Conservation (phyloP, 108 stramenopile species). For the Heterococcus sp. region DNA sequence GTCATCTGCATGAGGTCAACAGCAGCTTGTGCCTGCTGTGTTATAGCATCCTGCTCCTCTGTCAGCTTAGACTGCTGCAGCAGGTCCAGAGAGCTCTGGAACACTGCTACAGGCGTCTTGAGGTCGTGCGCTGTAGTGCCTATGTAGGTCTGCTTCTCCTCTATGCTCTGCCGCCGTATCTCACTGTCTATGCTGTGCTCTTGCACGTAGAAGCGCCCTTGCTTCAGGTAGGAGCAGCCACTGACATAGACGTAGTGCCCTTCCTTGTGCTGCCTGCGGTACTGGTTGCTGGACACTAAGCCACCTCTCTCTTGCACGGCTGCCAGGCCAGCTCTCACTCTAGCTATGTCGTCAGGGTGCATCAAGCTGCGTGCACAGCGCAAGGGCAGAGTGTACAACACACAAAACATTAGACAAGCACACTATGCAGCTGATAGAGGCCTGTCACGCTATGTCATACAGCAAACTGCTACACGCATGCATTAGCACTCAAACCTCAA, state of each 20-base stretch:
- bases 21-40: neutral
- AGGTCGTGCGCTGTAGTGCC: conserved; percentile 75
- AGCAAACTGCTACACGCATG: neutral
- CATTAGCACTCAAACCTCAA: neutral
- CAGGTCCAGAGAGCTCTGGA: conserved; percentile 64
- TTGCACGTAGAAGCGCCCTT: neutral
- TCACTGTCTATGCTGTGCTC: neutral
- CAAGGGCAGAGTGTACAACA: neutral
- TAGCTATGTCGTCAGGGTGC: neutral
- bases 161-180: neutral
- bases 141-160: conserved; percentile 64
- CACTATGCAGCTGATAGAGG: neutral
- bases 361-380: neutral
- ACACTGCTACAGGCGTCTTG: conserved; percentile 66
- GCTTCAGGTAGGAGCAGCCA: neutral
- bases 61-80: conserved; percentile 43
- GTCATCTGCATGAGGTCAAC: conserved; percentile 4
- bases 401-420: neutral
- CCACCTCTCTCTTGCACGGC: neutral
- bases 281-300: neutral
- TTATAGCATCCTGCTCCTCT: neutral
- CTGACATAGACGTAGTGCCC: neutral
- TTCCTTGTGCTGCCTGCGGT: neutral
- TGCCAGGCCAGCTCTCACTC: neutral
- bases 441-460: neutral